Conservation (phyloP, 2,329 filamentous ascomycete species). For the Tolypocladium endophyticum region DNA sequence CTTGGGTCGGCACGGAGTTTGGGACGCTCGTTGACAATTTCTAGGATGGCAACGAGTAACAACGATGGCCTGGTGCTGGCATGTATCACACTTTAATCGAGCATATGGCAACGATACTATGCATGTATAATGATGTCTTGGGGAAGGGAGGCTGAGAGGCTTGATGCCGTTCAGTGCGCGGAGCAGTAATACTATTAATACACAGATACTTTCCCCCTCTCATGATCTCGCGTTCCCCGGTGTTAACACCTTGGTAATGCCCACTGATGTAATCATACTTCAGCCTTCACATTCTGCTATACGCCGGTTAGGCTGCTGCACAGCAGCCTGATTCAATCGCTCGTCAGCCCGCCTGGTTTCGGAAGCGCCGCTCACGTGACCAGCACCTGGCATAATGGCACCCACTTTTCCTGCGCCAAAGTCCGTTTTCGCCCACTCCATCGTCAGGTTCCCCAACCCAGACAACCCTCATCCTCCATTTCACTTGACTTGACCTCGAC, state of each 20-base stretch:
- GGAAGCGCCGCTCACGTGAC: background rate
- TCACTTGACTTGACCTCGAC: background rate
- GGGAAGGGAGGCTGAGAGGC: background rate
- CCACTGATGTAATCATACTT: background rate
- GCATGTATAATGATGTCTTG: background rate
- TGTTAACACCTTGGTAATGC: background rate
- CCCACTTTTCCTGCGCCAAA: background rate
- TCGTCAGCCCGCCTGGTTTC: background rate
- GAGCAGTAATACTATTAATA: background rate
- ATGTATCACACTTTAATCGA: background rate
- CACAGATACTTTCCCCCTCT: background rate
- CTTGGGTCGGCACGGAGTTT: constrained; percentile 4
- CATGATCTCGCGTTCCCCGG: background rate
- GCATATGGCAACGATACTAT: background rate
- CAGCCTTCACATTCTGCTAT: background rate
- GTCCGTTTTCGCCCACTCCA: background rate
- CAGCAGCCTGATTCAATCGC: background rate
- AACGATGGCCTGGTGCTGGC: background rate
- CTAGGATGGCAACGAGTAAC: background rate
- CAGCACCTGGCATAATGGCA: background rate
- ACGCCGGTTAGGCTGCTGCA: background rate
- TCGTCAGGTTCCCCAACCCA: background rate
- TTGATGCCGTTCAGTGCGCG: background rate
- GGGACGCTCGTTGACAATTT: background rate
- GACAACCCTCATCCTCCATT: background rate